Evolutionary conservation across 1,284 basidiomycete species (phyloP).

Genomic region (Lentinula novae-zelandiae): DNA sequence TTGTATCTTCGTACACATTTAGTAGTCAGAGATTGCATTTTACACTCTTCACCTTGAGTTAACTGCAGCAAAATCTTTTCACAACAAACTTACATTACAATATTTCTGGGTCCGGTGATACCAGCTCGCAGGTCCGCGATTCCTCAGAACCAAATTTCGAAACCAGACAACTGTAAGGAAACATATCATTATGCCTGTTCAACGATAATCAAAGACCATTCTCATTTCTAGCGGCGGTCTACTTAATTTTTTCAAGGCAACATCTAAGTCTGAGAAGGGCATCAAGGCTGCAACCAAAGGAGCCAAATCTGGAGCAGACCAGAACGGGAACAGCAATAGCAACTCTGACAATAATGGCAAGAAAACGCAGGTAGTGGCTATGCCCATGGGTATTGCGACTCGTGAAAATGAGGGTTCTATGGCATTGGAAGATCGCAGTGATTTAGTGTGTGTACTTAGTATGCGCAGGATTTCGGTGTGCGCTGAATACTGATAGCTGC

Average conservation of each 20-base stretch:
- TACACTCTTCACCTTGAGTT: no score
- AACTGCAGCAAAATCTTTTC: background rate
- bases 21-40: no score
- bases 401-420: background rate
- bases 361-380: background rate
- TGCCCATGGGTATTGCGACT: background rate
- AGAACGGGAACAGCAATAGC: background rate
- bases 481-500: no score
- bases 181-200: no score
- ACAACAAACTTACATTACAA: background rate
- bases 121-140: background rate
- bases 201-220: background rate
- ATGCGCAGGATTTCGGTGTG: no score
- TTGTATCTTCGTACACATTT: no score
- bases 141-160: background rate
- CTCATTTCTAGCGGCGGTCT: background rate
- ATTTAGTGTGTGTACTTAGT: no score
- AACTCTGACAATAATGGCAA: background rate
- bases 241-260: background rate
- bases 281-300: background rate
- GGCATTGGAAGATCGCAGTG: background rate
- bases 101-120: background rate
- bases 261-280: background rate
- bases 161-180: background rate
- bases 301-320: background rate